phyloP scores from a whole-genome alignment of 1,139 yeast genomes.

The Suhomyces chickasaworum region DNA sequence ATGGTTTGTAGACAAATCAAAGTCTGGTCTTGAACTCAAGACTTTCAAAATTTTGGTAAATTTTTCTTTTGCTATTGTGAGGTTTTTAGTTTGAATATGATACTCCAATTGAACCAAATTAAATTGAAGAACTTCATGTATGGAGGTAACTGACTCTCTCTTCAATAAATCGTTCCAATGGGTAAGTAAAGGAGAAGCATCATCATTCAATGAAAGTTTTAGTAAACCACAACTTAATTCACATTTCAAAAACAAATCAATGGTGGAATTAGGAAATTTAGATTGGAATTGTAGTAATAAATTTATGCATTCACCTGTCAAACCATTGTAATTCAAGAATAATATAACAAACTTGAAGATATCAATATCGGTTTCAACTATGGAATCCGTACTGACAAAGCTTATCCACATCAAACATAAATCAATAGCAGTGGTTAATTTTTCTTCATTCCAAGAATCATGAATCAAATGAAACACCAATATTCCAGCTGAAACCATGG shows the following conservation, averaged over 20 bases:
- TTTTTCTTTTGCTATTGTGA: constrained; percentile 24
- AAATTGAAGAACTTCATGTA: constrained; percentile 15
- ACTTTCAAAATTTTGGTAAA: constrained; percentile 27
- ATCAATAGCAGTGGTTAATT: constrained; percentile 17
- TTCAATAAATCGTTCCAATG: constrained; percentile 22
- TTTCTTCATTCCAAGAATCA: constrained; percentile 24
- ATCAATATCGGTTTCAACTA: constrained; percentile 26
- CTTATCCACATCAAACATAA: constrained; percentile 16
- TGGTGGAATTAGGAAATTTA: constrained; percentile 1
- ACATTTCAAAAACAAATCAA: constrained; percentile 16
- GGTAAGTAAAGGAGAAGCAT: constrained; percentile 19
- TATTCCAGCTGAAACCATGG: constrained; percentile 24
- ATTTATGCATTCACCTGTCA: constrained; percentile 29
- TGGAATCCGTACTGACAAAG: background rate
- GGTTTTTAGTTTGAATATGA: constrained; percentile 20
- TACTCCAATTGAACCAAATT: constrained; percentile 37
- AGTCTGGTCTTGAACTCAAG: constrained; percentile 33
- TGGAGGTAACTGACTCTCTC: constrained; percentile 10
- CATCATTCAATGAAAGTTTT: constrained; percentile 15
- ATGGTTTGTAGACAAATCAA: constrained; percentile 23
- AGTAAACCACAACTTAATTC: constrained; percentile 20
- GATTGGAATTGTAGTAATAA: constrained; percentile 19
- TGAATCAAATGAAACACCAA: constrained; percentile 23
- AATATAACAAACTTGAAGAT: constrained; percentile 33
- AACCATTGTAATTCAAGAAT: constrained; percentile 40